Evolutionary conservation across 2,329 filamentous ascomycete genomes (phyloP).

Genomic region (Pochonia chlamydosporia): DNA sequence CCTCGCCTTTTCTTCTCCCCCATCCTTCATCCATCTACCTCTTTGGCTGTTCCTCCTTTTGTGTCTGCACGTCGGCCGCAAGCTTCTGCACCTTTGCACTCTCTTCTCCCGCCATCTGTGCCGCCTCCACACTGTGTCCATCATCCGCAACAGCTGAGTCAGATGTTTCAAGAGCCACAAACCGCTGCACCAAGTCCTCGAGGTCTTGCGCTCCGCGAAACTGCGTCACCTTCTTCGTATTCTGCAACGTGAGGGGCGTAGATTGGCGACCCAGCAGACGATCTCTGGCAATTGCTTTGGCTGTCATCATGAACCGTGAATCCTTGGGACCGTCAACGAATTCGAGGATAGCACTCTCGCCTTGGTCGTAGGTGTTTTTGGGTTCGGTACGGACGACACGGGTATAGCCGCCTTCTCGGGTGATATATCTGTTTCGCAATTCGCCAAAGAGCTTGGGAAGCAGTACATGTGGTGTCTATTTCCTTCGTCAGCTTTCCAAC

Average conservation of each 20-base stretch:
- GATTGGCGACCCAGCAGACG: slow-evolving; percentile 48
- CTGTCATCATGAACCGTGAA: slow-evolving; percentile 91
- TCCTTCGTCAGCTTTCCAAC: neutral
- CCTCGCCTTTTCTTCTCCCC: neutral
- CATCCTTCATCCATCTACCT: slow-evolving; percentile 1
- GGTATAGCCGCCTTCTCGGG: slow-evolving; percentile 86
- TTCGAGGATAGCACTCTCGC: slow-evolving; percentile 83
- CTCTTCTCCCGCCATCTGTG: slow-evolving; percentile 19
- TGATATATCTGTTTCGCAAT: slow-evolving; percentile 71
- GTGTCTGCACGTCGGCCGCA: slow-evolving; percentile 17
- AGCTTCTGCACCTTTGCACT: slow-evolving; percentile 26
- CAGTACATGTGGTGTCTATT: slow-evolving; percentile 59
- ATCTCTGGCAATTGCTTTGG: slow-evolving; percentile 69
- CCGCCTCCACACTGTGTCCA: slow-evolving; percentile 14
- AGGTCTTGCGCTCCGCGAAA: slow-evolving; percentile 64
- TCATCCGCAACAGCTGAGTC: slow-evolving; percentile 10
- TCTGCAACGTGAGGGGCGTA: slow-evolving; percentile 68
- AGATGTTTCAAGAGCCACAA: slow-evolving; percentile 23
- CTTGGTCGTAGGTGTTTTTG: slow-evolving; percentile 76
- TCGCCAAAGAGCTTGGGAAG: slow-evolving; percentile 85
- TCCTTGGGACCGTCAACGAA: slow-evolving; percentile 92
- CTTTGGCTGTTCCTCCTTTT: neutral
- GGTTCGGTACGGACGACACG: slow-evolving; percentile 90
- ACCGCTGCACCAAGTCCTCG: slow-evolving; percentile 53
- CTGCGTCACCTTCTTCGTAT: slow-evolving; percentile 82